phyloP scores from a whole-genome alignment of 2,329 filamentous ascomycete species.

The Sporothrix pallida region DNA sequence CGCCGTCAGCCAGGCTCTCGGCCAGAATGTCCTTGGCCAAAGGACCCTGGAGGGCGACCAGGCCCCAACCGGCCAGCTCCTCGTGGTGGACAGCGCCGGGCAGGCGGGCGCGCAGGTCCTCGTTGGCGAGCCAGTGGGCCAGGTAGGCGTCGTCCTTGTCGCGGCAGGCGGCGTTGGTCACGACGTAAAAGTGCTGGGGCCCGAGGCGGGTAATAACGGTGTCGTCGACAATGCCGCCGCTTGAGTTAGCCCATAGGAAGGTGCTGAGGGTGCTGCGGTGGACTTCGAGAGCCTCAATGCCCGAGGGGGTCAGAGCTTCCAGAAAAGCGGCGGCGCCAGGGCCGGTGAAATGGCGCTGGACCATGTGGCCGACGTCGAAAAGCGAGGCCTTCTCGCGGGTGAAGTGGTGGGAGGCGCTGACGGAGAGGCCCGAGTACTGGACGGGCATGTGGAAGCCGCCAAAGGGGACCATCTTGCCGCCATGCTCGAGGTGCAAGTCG shows the following conservation, averaged over 20 bases:
- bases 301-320: constrained; percentile 80
- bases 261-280: constrained; percentile 84
- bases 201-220: constrained; percentile 85
- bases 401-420: constrained; percentile 86
- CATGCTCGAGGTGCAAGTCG: constrained; percentile 62
- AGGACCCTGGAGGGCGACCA: constrained; percentile 90
- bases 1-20: constrained; percentile 62
- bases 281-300: constrained; percentile 65
- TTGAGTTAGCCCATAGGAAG: constrained; percentile 73
- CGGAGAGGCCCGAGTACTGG: constrained; percentile 77
- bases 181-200: constrained; percentile 81
- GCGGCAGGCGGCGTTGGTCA: constrained; percentile 91
- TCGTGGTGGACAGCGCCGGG: constrained; percentile 43
- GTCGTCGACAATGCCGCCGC: constrained; percentile 92
- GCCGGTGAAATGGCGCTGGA: constrained; percentile 83
- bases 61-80: constrained; percentile 72
- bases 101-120: constrained; percentile 44
- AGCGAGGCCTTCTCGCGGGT: constrained; percentile 86
- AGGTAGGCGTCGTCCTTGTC: constrained; percentile 87
- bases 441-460: constrained; percentile 93
- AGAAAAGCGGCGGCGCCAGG: constrained; percentile 81
- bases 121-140: constrained; percentile 67
- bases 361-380: constrained; percentile 98
- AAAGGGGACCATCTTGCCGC: constrained; percentile 96
- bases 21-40: constrained; percentile 72